Base-by-base conservation (phyloP, 192 early-diverging fungal species). In the Coemansia pectinata region DNA sequence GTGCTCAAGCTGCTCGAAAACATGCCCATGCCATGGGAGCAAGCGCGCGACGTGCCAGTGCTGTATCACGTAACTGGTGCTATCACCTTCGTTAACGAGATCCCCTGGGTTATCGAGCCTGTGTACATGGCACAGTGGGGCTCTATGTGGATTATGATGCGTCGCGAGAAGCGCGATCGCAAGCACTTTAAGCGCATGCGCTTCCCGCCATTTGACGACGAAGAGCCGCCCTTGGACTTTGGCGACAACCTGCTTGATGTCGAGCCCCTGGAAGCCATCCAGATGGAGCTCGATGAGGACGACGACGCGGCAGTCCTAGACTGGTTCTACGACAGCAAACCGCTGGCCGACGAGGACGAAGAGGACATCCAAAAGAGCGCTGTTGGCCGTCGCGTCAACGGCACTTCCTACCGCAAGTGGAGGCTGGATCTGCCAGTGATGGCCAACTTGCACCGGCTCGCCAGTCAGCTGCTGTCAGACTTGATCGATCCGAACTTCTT, bases 21-120 rank as follows among this genome's bases (percentile, higher is more conserved):
- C 72, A 99, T 99, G 95, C 98, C 95, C n/a, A 98, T 98, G 98
- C 97, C 97, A 1, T 99, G 97, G 97, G 97, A 99, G 85, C 96
- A 98, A 70, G 92, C 93, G 69, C 90, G 96, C 73, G 96, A 99
- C 72, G 96, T 99, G 12, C 89, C 92, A 6, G 95, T 96, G 21
- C 86, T 98, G 29, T 99, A 99, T 82, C 98, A 99, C 77, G 93
- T 98, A 42, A 97, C 96, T 9, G 98, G 98, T 52, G 98, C 98
- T 27, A 98, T 99, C 63, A 96, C 98, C 0, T 98, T 99, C 86
- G 95, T 97, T 58, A 97, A 97, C 76, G 94, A 97, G 72, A 90
- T 95, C n/a, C 91, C 90, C 12, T 91, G 94, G 88, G 98, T 99
- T 10, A 90, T 98, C 34, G 98, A 99, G 80, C 98, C 98, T 2